Conservation (phyloP, 2,329 filamentous ascomycete genomes). For the Fusarium proliferatum region DNA sequence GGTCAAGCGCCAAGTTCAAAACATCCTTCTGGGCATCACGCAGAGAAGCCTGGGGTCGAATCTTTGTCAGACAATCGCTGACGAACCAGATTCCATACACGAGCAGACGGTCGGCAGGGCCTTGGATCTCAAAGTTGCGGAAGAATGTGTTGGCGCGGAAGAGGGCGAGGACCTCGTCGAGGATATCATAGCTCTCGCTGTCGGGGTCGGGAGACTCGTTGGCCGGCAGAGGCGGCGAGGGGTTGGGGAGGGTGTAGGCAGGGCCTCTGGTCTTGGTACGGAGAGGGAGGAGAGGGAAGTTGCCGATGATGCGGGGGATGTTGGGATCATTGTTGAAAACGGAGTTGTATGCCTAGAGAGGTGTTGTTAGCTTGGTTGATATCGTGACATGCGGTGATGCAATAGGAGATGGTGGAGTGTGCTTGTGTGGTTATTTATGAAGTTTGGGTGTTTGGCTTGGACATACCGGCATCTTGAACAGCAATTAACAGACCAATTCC, state of each 20-base stretch:
- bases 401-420: conserved; percentile 7
- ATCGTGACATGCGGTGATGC: conserved; percentile 27
- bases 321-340: conserved; percentile 90
- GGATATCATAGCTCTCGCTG: conserved; percentile 92
- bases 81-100: conserved; percentile 98
- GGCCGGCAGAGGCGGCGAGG: conserved; percentile 66
- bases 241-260: conserved; percentile 81
- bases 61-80: conserved; percentile 88
- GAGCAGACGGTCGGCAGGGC: conserved; percentile 90
- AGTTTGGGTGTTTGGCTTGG: background rate
- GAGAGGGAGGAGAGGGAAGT: conserved; percentile 93
- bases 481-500: conserved; percentile 33
- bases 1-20: conserved; percentile 89
- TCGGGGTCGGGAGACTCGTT: conserved; percentile 80
- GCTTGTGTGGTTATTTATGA: background rate
- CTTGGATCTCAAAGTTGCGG: conserved; percentile 99
- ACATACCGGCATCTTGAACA: conserved; percentile 61
- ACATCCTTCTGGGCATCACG: conserved; percentile 77
- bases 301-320: conserved; percentile 73
- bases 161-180: conserved; percentile 91
- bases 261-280: conserved; percentile 96
- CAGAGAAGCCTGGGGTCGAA: conserved; percentile 77
- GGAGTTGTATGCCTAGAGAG: conserved; percentile 89
- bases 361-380: conserved; percentile 40
- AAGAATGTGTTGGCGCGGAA: conserved; percentile 99